Conservation (phyloP, 805 yeast genomes). For the Wickerhamiella galacta region DNA sequence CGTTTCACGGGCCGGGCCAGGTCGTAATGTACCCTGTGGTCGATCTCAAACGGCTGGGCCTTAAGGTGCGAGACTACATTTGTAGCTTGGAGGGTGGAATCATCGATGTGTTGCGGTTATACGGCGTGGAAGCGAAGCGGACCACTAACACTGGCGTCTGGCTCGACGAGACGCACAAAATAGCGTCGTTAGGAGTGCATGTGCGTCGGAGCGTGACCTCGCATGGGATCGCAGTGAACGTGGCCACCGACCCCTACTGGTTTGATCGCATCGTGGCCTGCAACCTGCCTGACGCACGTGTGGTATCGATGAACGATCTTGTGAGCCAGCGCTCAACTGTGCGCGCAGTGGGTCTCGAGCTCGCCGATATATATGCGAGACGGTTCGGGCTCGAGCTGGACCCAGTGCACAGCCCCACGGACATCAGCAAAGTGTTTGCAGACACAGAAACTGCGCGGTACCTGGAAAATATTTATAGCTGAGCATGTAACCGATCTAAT, state of each 20-base stretch:
- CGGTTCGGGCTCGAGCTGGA: conserved; percentile 1
- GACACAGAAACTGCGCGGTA: too few species aligned
- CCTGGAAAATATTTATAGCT: too few species aligned
- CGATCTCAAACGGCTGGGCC: conserved; percentile 45
- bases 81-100: conserved; percentile 42
- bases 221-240: conserved; percentile 79
- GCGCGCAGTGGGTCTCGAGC: conserved; percentile 27
- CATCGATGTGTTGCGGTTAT: conserved; percentile 29
- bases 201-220: conserved; percentile 71
- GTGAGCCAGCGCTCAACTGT: conserved; percentile 18
- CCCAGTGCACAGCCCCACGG: too few species aligned
- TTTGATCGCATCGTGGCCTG: conserved; percentile 68
- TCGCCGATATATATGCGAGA: conserved; percentile 20
- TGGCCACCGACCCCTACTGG: conserved; percentile 51
- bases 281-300: conserved; percentile 58
- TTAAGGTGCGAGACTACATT: conserved; percentile 51
- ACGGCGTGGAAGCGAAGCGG: conserved; percentile 30
- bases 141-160: conserved; percentile 82
- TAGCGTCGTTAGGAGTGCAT: conserved; percentile 82
- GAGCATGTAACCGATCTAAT: too few species aligned
- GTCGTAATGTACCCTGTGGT: conserved; percentile 66
- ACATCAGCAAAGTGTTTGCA: too few species aligned
- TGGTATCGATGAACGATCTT: conserved; percentile 23
- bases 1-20: conserved; percentile 96
- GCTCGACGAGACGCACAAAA: conserved; percentile 43